These are phyloP conservation scores for Solanum medicagineum DNA, from an alignment of 257 asterid genomes.

Conservation along the genomic window DNA sequence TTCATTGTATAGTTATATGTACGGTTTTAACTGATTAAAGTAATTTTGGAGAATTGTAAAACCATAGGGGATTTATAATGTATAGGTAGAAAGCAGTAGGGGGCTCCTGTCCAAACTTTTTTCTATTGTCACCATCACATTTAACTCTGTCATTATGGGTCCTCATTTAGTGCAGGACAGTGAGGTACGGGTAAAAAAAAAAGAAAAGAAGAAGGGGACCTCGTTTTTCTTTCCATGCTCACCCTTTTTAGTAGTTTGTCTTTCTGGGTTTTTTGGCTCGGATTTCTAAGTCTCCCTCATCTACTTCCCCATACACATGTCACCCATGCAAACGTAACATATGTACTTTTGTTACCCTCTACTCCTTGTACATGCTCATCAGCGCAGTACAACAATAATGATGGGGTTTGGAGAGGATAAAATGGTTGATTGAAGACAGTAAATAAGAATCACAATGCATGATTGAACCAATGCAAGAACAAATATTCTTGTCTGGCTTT, in stretches of 20 bases:
- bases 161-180: not conserved
- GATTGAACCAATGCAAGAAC: not conserved
- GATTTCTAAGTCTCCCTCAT: not conserved
- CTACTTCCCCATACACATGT: conserved; percentile 1
- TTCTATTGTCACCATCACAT: not conserved
- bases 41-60: not conserved
- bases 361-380: not conserved
- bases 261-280: not conserved
- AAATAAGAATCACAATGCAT: not conserved
- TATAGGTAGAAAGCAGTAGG: not conserved
- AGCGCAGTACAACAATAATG: no score
- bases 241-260: not conserved
- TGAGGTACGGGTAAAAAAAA: not conserved
- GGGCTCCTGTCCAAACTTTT: not conserved
- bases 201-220: not conserved
- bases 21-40: not conserved
- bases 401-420: no score
- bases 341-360: not conserved
- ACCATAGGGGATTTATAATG: not conserved
- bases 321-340: not conserved
- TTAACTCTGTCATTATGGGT: not conserved
- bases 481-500: conserved; percentile 1
- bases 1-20: not conserved
- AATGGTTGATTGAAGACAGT: not conserved
- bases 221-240: not conserved